phyloP scores from a whole-genome alignment of 345 rosid genomes.

The Litchi chinensis region DNA sequence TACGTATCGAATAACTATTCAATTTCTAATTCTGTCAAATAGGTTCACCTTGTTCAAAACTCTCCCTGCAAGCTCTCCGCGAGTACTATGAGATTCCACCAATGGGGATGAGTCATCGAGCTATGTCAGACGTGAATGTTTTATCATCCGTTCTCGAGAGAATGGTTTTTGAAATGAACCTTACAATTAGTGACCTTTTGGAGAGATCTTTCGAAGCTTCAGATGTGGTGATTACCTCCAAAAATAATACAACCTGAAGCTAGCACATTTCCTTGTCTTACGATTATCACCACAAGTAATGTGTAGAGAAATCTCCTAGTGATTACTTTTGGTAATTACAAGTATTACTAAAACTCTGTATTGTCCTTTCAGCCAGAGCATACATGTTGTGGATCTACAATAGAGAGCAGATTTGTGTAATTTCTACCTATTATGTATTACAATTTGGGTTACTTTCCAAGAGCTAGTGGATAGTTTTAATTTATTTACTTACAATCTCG shows the following conservation, averaged over 20 bases:
- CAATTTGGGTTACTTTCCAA: too few species aligned
- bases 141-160: constrained; percentile 10
- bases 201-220: constrained; percentile 23
- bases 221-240: background rate
- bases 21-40: background rate
- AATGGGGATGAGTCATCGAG: constrained; percentile 22
- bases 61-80: constrained; percentile 16
- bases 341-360: background rate
- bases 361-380: background rate
- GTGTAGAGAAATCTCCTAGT: background rate
- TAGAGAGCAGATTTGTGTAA: too few species aligned
- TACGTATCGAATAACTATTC: background rate
- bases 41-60: constrained; percentile 8
- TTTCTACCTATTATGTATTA: too few species aligned
- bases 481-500: too few species aligned
- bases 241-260: constrained; percentile 1
- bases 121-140: constrained; percentile 28
- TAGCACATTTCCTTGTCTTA: too few species aligned
- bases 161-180: constrained; percentile 21
- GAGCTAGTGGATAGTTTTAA: too few species aligned
- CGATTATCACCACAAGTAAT: too few species aligned
- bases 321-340: background rate
- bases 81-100: constrained; percentile 8
- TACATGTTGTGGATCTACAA: background rate
- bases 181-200: constrained; percentile 8